Percentiles rank a stretch among this genome's conserved stretches.
Conservation (phyloP, 1,284 basidiomycete genomes). For the Fistulina hepatica region DNA sequence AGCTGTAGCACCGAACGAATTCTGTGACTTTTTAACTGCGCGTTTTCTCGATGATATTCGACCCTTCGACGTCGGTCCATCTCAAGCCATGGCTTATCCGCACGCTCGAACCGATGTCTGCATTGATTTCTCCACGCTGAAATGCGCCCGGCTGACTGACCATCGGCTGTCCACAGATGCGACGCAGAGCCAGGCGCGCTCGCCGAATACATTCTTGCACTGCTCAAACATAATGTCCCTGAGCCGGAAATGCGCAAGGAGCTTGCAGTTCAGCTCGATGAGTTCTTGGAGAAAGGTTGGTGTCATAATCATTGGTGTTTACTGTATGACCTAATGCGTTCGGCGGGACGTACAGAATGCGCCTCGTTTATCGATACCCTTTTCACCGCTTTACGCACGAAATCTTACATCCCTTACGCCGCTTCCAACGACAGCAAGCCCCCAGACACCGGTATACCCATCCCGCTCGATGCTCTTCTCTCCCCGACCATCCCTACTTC, state of each 20-base stretch:
- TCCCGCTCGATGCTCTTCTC: slow-evolving; percentile 58
- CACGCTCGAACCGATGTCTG: slow-evolving; percentile 78
- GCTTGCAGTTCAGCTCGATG: slow-evolving; percentile 68
- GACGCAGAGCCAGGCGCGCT: slow-evolving; percentile 93
- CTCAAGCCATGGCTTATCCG: slow-evolving; percentile 77
- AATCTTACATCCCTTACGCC: slow-evolving; percentile 71
- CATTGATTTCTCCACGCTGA: too few relatives aligned
- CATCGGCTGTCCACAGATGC: slow-evolving; percentile 46
- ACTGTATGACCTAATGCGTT: slow-evolving; percentile 5
- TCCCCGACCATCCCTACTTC: slow-evolving; percentile 33
- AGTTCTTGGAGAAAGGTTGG: slow-evolving; percentile 85
- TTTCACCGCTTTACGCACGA: slow-evolving; percentile 71
- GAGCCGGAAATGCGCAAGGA: slow-evolving; percentile 78
- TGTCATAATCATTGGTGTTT: slow-evolving; percentile 6
- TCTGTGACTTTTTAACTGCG: too few relatives aligned
- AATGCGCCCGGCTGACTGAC: slow-evolving; percentile 8
- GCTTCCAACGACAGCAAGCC: slow-evolving; percentile 30
- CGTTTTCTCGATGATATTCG: slow-evolving; percentile 59
- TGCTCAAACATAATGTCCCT: slow-evolving; percentile 81
- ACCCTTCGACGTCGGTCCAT: slow-evolving; percentile 47
- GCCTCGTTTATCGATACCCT: slow-evolving; percentile 72
- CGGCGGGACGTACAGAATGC: slow-evolving; percentile 52
- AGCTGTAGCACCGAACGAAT: too few relatives aligned
- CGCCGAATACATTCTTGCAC: slow-evolving; percentile 90
- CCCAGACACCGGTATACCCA: slow-evolving; percentile 59